Conservation (phyloP, 192 early-diverging fungal species). For the Paraglomus occultum region DNA sequence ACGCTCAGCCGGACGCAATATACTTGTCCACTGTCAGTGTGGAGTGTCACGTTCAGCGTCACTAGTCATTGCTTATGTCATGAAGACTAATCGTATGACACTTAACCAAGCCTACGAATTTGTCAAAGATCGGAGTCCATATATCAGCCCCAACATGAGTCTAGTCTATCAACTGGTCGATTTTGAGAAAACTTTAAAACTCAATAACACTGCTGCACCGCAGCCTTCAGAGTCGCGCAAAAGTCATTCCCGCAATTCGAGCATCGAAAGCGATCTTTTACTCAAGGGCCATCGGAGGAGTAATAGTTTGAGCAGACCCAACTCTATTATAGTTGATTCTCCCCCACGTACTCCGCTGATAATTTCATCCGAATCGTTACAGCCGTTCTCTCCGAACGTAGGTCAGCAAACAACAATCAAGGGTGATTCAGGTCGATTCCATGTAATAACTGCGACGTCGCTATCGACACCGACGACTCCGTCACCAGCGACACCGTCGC, state of each 20-base stretch:
- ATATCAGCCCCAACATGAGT: constrained; percentile 81
- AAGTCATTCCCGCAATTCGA: constrained; percentile 21
- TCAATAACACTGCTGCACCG: background rate
- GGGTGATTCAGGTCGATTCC: constrained; percentile 17
- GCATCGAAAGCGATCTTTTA: constrained; percentile 24
- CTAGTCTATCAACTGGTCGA: constrained; percentile 78
- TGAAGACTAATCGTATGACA: constrained; percentile 60
- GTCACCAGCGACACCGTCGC: background rate
- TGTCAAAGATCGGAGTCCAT: constrained; percentile 65
- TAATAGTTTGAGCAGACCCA: constrained; percentile 5
- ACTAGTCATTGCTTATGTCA: constrained; percentile 86
- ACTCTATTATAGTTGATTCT: background rate
- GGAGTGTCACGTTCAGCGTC: constrained; percentile 88
- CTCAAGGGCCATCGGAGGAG: constrained; percentile 16
- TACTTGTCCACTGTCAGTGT: constrained; percentile 86
- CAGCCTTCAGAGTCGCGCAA: background rate
- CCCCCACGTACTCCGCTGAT: constrained; percentile 10
- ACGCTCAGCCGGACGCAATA: constrained; percentile 44
- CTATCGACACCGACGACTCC: background rate
- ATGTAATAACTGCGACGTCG: constrained; percentile 17
- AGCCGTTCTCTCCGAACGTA: background rate
- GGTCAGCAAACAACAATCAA: constrained; percentile 18
- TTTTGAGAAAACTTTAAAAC: constrained; percentile 55
- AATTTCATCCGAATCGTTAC: background rate
- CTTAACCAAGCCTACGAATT: constrained; percentile 70